Percentiles rank a stretch among this genome's conserved stretches.
These are phyloP conservation scores for Salix dunnii DNA, from an alignment of 345 rosid species.

Conservation along the genomic window DNA sequence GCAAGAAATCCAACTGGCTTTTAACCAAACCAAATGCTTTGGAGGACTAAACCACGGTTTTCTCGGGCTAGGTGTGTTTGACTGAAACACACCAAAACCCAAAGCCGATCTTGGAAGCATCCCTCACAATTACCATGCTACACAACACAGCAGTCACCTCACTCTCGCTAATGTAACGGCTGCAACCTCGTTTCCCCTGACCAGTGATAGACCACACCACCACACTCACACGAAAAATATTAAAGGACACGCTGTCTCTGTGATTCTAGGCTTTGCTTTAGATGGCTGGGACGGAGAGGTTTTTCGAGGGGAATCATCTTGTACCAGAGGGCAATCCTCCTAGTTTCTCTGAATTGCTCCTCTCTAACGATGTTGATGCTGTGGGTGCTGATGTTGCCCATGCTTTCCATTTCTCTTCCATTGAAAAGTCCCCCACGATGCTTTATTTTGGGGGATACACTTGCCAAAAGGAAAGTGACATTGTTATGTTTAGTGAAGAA, in stretches of 20 bases:
- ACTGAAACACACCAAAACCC: conserved; percentile 42
- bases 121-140: neutral
- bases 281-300: conserved; percentile 46
- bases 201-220: neutral
- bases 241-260: neutral
- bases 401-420: conserved; percentile 17
- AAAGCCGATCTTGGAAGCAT: conserved; percentile 31
- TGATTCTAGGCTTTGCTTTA: neutral
- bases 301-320: conserved; percentile 31
- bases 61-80: conserved; percentile 80
- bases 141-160: neutral
- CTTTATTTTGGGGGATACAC: conserved; percentile 59
- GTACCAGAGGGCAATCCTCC: conserved; percentile 17
- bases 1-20: neutral
- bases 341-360: conserved; percentile 65
- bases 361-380: conserved; percentile 35
- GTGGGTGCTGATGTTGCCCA: conserved; percentile 18
- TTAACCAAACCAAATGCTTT: conserved; percentile 32
- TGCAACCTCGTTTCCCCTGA: neutral
- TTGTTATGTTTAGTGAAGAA: conserved; percentile 23
- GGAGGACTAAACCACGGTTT: conserved; percentile 69
- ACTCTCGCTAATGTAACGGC: conserved; percentile 12
- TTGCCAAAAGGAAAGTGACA: conserved; percentile 27
- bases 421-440: conserved; percentile 53
- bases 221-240: neutral